A percentile compares a stretch with the other conserved stretches of the same genome.
Evolutionary conservation across 805 yeast genomes (phyloP).

Genomic region (Zygosaccharomyces lentus): DNA sequence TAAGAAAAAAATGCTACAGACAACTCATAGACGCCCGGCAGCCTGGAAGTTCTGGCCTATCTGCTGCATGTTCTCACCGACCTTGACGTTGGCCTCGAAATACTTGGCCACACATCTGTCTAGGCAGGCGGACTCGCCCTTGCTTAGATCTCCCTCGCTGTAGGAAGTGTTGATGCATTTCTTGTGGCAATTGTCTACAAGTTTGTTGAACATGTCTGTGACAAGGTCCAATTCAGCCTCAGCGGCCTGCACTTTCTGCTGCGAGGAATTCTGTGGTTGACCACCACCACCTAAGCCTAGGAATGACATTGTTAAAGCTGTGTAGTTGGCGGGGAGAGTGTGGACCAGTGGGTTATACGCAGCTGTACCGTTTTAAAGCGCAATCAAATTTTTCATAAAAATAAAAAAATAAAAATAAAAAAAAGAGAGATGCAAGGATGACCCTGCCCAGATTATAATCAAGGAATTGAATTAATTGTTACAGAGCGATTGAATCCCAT

Average conservation of each 20-base stretch:
- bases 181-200: conserved; percentile 82
- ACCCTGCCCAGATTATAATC: neutral
- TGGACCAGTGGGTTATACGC: neutral
- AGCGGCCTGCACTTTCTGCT: conserved; percentile 81
- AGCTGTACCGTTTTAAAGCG: neutral
- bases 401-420: neutral
- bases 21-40: conserved; percentile 31
- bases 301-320: conserved; percentile 48
- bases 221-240: conserved; percentile 97
- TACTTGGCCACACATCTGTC: conserved; percentile 96
- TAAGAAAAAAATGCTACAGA: neutral
- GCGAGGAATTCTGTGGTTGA: conserved; percentile 67
- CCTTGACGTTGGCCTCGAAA: conserved; percentile 90
- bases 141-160: conserved; percentile 67
- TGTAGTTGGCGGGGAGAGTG: neutral
- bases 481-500: conserved; percentile 1
- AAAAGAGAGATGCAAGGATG: neutral
- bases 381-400: neutral
- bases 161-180: conserved; percentile 74
- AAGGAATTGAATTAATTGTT: neutral
- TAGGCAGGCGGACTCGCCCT: conserved; percentile 78
- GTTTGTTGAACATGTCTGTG: conserved; percentile 93
- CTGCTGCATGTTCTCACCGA: conserved; percentile 72
- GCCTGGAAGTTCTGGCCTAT: conserved; percentile 43
- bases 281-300: conserved; percentile 75